These are phyloP conservation scores for Neurospora hispaniola DNA, from an alignment of 495 filamentous ascomycete species.

Conservation along the genomic window DNA sequence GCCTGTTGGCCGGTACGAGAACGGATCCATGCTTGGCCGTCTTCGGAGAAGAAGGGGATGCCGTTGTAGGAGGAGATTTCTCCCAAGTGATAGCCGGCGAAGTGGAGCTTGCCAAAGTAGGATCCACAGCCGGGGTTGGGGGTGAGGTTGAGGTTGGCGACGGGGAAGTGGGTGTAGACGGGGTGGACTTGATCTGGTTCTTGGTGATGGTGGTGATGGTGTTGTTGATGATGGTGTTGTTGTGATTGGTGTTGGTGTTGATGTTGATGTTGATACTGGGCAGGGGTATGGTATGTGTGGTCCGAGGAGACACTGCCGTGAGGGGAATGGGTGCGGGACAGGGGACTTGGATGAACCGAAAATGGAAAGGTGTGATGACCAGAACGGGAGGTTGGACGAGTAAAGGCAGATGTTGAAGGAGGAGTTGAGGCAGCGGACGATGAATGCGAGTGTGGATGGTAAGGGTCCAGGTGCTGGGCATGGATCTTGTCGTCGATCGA, in stretches of 20 bases:
- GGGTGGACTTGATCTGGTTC: neutral
- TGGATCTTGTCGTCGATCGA: neutral
- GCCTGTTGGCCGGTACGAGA: conserved; percentile 35
- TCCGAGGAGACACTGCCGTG: neutral
- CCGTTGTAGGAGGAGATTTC: conserved; percentile 36
- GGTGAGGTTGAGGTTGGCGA: neutral
- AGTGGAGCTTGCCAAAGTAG: conserved; percentile 31
- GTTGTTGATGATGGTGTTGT: neutral
- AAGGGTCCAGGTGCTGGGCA: neutral
- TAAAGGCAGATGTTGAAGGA: neutral
- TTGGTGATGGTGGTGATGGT: neutral
- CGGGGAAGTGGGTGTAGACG: conserved; percentile 1
- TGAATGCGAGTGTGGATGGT: neutral
- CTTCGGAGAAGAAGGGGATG: conserved; percentile 35
- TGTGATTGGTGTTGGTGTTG: neutral
- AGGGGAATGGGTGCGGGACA: neutral
- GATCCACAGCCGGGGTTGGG: neutral
- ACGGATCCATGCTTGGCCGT: conserved; percentile 37
- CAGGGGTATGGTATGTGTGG: neutral
- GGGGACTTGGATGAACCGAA: neutral
- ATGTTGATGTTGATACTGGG: neutral
- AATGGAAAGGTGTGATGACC: neutral
- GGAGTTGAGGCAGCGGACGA: neutral
- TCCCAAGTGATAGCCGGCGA: conserved; percentile 38
- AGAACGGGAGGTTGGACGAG: neutral